Evolutionary conservation across 768 basidiomycete species (phyloP).

Genomic region (Podaxis sp.): DNA sequence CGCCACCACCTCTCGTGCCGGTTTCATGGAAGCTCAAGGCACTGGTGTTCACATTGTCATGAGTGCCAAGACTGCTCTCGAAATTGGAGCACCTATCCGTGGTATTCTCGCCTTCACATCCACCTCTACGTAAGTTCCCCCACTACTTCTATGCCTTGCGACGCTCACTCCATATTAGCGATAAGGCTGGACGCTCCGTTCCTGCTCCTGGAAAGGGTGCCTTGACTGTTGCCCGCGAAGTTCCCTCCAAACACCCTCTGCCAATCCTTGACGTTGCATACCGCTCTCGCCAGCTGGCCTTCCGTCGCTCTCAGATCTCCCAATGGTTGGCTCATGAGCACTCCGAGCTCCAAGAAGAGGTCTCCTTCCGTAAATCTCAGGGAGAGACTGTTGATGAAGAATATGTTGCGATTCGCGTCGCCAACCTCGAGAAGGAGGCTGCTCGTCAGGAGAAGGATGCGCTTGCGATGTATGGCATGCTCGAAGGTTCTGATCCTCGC

Average conservation of each 20-base stretch:
- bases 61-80: conserved; percentile 94
- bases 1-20: conserved; percentile 92
- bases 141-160: not conserved
- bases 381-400: conserved; percentile 56
- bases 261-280: conserved; percentile 85
- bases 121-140: conserved; percentile 78
- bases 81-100: conserved; percentile 91
- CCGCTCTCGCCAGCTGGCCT: conserved; percentile 89
- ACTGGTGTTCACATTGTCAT: conserved; percentile 97
- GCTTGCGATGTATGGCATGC: conserved; percentile 93
- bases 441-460: conserved; percentile 90
- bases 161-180: conserved; percentile 43
- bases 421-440: conserved; percentile 89
- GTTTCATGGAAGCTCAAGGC: conserved; percentile 96
- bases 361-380: conserved; percentile 57
- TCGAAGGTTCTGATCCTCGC: conserved; percentile 81
- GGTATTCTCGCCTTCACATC: conserved; percentile 95
- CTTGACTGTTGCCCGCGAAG: conserved; percentile 83
- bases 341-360: conserved; percentile 77
- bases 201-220: conserved; percentile 97
- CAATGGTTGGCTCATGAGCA: conserved; percentile 95
- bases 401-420: conserved; percentile 74
- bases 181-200: conserved; percentile 97
- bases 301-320: conserved; percentile 93
- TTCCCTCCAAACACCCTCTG: conserved; percentile 74